Percentiles rank a stretch among this genome's conserved stretches.
These are phyloP conservation scores for Meira miltonrushii DNA, from an alignment of 1,284 basidiomycete species.

Conservation along the genomic window DNA sequence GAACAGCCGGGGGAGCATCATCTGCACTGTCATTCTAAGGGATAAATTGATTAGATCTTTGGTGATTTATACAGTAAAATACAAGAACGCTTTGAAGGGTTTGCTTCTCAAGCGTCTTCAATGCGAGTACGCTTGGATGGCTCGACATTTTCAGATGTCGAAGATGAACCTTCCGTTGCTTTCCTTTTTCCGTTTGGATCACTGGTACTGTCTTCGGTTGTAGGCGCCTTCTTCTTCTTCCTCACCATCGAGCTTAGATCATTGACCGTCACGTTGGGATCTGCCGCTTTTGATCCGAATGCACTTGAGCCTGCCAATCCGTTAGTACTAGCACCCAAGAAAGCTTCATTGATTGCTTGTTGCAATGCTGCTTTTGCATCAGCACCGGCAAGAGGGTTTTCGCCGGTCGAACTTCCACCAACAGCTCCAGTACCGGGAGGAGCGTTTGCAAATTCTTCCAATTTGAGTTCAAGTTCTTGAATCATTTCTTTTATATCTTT, in stretches of 20 bases:
- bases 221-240: slow-evolving; percentile 34
- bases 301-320: neutral
- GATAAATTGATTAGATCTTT: no score
- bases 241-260: slow-evolving; percentile 42
- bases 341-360: slow-evolving; percentile 46
- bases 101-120: neutral
- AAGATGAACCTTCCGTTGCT: neutral
- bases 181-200: slow-evolving; percentile 4
- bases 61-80: no score
- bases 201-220: neutral
- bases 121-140: neutral
- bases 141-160: no score
- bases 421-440: neutral
- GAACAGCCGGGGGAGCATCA: no score
- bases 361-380: slow-evolving; percentile 33
- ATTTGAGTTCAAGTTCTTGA: slow-evolving; percentile 41
- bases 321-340: slow-evolving; percentile 32
- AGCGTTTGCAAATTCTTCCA: slow-evolving; percentile 36
- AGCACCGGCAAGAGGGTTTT: neutral
- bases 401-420: neutral
- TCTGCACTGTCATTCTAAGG: no score
- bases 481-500: slow-evolving; percentile 42
- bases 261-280: slow-evolving; percentile 24
- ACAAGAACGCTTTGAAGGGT: neutral
- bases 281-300: neutral